Evolutionary conservation across 2,329 filamentous ascomycete genomes (phyloP).

Genomic region (Cladosporium sp.): DNA sequence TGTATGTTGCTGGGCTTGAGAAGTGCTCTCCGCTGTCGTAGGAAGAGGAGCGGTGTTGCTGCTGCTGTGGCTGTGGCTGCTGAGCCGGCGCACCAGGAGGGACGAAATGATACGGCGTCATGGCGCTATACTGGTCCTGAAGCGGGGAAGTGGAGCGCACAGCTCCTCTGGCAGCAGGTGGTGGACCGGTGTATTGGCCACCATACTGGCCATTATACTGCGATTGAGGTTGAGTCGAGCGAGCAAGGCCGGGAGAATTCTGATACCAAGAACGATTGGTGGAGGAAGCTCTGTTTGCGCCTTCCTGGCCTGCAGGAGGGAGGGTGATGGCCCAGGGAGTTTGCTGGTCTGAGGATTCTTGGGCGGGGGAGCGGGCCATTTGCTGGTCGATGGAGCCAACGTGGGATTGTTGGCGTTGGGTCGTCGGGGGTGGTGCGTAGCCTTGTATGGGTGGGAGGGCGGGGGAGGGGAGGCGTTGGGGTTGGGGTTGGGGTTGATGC

Average conservation of each 20-base stretch:
- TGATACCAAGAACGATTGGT: background rate
- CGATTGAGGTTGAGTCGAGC: background rate
- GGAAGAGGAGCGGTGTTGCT: background rate
- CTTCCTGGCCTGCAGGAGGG: constrained; percentile 8
- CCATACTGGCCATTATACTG: no score
- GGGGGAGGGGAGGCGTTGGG: background rate
- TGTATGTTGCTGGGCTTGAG: background rate
- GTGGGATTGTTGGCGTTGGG: background rate
- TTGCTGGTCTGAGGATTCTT: constrained; percentile 26
- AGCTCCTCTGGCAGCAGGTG: constrained; percentile 7
- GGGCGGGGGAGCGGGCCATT: constrained; percentile 22
- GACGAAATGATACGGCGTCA: constrained; percentile 1
- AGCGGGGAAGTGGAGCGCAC: background rate
- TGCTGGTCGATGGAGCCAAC: constrained; percentile 20
- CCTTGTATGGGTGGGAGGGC: constrained; percentile 17
- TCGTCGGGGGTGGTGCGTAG: background rate
- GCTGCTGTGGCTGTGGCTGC: constrained; percentile 6
- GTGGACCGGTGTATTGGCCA: constrained; percentile 4
- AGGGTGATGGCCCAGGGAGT: constrained; percentile 25
- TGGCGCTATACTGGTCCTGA: constrained; percentile 5
- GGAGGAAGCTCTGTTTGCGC: background rate
- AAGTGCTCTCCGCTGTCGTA: background rate
- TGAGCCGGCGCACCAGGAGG: background rate
- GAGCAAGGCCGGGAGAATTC: background rate
- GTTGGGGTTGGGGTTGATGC: background rate